These are phyloP conservation scores for Pseudocercospora vitis DNA, from an alignment of 2,329 filamentous ascomycete species.

Conservation along the genomic window DNA sequence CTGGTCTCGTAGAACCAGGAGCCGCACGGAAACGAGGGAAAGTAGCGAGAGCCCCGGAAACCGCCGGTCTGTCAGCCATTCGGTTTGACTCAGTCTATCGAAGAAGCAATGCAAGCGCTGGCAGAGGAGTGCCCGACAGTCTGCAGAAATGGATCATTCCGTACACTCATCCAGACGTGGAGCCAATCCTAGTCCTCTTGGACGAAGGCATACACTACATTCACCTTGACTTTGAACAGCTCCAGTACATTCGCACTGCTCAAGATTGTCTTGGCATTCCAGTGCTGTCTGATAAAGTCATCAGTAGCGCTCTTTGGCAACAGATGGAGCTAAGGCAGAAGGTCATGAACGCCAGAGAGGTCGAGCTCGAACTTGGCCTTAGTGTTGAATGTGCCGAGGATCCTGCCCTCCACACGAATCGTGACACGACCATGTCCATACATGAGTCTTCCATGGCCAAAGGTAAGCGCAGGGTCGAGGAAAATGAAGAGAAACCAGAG, in stretches of 20 bases:
- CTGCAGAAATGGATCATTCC: conserved; percentile 52
- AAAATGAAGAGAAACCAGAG: conserved; percentile 1
- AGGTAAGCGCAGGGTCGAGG: conserved; percentile 45
- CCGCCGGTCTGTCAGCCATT: conserved; percentile 52
- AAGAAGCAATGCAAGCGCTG: conserved; percentile 42
- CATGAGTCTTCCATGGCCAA: conserved; percentile 37
- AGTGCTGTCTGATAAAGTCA: conserved; percentile 56
- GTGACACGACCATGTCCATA: conserved; percentile 35
- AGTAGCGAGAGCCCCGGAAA: conserved; percentile 49
- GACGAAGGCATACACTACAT: conserved; percentile 62
- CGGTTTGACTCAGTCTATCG: conserved; percentile 56
- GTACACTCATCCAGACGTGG: conserved; percentile 56
- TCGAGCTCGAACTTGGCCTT: conserved; percentile 55
- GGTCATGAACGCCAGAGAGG: conserved; percentile 54
- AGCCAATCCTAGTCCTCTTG: conserved; percentile 56
- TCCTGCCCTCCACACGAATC: conserved; percentile 15
- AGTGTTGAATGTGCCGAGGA: conserved; percentile 45
- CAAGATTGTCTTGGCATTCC: conserved; percentile 56
- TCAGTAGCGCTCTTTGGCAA: conserved; percentile 59
- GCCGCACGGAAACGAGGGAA: conserved; percentile 45
- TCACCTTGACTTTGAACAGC: conserved; percentile 59
- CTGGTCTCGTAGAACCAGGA: conserved; percentile 49
- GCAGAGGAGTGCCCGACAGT: conserved; percentile 44
- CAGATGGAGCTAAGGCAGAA: conserved; percentile 57
- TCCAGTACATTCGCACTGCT: conserved; percentile 55